These are phyloP conservation scores for Cercospora sp. DNA, from an alignment of 2,329 filamentous ascomycete genomes.

Conservation along the genomic window DNA sequence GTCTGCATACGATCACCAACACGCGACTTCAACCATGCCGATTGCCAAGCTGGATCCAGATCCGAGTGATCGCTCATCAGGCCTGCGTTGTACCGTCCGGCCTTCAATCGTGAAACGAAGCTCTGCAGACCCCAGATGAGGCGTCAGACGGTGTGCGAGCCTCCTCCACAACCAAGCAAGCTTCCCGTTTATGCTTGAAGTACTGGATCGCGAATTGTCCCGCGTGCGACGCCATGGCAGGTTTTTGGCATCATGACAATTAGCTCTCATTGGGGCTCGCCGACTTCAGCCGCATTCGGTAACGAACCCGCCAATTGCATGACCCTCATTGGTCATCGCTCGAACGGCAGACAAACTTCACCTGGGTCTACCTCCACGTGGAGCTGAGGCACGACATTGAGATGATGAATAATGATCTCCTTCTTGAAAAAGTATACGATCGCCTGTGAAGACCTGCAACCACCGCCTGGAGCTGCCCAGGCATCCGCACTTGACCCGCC, in stretches of 20 bases:
- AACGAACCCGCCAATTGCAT: slow-evolving; percentile 10
- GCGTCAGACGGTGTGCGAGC: not conserved
- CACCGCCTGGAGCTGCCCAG: not conserved
- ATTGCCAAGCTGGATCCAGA: not conserved
- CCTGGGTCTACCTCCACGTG: not conserved
- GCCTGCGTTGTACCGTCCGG: not conserved
- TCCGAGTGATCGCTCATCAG: not conserved
- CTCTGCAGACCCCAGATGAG: not conserved
- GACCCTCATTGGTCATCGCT: slow-evolving; percentile 9
- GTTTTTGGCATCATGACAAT: slow-evolving; percentile 10
- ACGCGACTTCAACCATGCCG: not conserved
- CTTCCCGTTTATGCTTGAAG: slow-evolving; percentile 13
- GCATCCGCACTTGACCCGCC: not conserved
- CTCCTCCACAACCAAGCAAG: slow-evolving; percentile 11
- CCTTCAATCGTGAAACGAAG: not conserved
- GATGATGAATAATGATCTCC: not conserved
- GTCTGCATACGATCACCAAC: not conserved
- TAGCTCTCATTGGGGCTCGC: not conserved
- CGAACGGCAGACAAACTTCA: slow-evolving; percentile 1
- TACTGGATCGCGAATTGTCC: not conserved
- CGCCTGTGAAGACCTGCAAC: not conserved
- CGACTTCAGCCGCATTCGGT: not conserved
- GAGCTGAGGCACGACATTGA: not conserved
- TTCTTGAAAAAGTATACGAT: not conserved
- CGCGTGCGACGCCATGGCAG: not conserved